Evolutionary conservation across 129 eudicot genomes (phyloP), one percentile per base, ranked within the genome.

Genomic region (Smallanthus sonchifolius): DNA sequence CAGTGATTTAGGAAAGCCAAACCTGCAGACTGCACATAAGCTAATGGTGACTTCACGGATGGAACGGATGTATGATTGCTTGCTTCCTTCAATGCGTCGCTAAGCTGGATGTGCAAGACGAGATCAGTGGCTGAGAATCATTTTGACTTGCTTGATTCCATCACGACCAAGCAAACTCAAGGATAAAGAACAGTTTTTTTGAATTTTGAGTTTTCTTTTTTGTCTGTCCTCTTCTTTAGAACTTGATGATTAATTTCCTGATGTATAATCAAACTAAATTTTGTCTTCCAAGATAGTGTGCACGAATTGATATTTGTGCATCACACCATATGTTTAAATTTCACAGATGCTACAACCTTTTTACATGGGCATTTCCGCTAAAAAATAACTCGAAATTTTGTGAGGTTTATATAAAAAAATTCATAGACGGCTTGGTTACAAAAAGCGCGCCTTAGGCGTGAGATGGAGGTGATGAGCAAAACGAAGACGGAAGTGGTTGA

Each of bases 61-160:
- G 86, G 98, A 75, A 62, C 79, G 84, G 19, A 83, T 86, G 56
- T 94, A 94, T 45, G 91, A 91, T 52, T 94, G 99, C 82, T 85
- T 94, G 86, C 97, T 91, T 77, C 97, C 96, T 24, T 73, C 87
- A 55, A 72, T 49, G 7, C 91, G 87, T 37, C 80, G 49, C 20
- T 85, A 45, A 28, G 20, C 39, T 67, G 72, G 56, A 43, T 47
- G 9, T 43, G 56, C 39, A 67, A 67, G 55, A 43, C 19, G 55
- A 15, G 16, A 9, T 73, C 47, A 73, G 10, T 65, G 52, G 80
- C 60, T 42, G 48, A 4, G 59, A 67, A 16, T 55, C 15, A 1
- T n/a, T 44, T 37, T 38, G 11, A 24, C 65, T 59, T 74, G 55
- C 14, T 61, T 61, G 43, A 61, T 61, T 61, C 19, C 20, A 15